Base-by-base conservation (phyloP, 2,329 filamentous ascomycete species). In the Emergomyces pasteurianus region DNA sequence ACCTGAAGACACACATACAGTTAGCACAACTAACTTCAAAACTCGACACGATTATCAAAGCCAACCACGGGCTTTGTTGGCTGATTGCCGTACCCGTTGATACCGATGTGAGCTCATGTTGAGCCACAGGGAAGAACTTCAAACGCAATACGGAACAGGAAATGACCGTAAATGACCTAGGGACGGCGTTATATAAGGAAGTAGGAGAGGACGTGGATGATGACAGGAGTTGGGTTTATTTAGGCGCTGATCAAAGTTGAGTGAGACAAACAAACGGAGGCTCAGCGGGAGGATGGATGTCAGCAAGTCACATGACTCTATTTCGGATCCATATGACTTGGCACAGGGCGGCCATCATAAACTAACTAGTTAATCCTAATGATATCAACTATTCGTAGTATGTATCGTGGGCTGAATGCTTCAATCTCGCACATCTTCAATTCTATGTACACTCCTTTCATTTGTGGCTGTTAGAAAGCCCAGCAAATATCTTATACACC, bases 91-190 rank as follows among this genome's bases (percentile, higher is more conserved):
- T 74, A 79, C 77, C 73, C 75, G 70, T 70, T 77, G 71, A 72
- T 79, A 79, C 65, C 77, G 73, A 72, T 78, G 77, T 69, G 76
- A 76, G 74, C 75, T 77, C 77, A 79, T 79, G 72, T 58, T 62
- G 66, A 66, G 64, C 59, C 49, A 64, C 64, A 57, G 60, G 54
- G 49, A 60, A 62, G 52, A 59, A 59, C 61, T 58, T 61, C 43
- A 56, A 58, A 62, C n/a, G 60, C 36, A 57, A 61, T 61, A 62
- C 46, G 61, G 60, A 34, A 64, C 62, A 61, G 65, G 60, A 63
- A 64, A 58, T 56, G 64, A 61, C 59, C 62, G 61, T 49, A 53
- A 58, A 58, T 26, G 23, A 46, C 21, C 2, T 59, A 59, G 46
- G 23, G 14, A 31, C 8, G 21, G 31, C 14, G 46, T 2, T 49